A percentile compares a stretch with the other conserved stretches of the same genome.
Conservation (phyloP, 768 basidiomycete genomes). For the Tephrocybe sp. region DNA sequence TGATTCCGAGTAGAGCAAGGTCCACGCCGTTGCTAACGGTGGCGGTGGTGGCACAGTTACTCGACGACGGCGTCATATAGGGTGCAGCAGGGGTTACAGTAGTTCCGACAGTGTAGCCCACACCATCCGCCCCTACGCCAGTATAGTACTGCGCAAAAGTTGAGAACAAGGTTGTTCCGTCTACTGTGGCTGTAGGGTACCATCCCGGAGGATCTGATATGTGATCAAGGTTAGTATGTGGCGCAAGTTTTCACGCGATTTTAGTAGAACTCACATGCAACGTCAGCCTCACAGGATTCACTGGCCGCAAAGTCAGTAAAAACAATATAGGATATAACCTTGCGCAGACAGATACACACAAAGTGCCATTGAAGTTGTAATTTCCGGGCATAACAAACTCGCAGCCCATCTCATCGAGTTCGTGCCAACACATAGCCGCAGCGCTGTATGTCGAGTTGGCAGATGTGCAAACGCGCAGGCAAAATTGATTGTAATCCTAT, state of each 20-base stretch:
- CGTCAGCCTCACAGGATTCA: conserved; percentile 43
- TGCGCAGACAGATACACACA: too few relatives aligned
- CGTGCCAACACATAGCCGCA: conserved; percentile 44
- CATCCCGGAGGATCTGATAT: conserved; percentile 42
- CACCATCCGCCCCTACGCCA: conserved; percentile 28
- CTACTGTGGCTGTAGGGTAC: conserved; percentile 40
- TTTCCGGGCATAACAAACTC: conserved; percentile 48
- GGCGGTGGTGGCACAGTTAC: conserved; percentile 37
- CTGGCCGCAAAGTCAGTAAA: too few relatives aligned
- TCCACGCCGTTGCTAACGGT: conserved; percentile 39
- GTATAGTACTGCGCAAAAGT: conserved; percentile 46
- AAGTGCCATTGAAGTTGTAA: conserved; percentile 41
- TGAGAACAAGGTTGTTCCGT: conserved; percentile 38
- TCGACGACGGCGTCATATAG: conserved; percentile 36
- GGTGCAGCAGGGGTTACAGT: conserved; percentile 35
- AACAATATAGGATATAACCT: too few relatives aligned
- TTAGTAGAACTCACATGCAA: conserved; percentile 32
- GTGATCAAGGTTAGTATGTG: background rate
- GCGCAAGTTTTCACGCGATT: background rate
- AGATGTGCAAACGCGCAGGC: conserved; percentile 41
- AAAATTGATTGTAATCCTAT: conserved; percentile 37
- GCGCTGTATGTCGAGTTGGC: conserved; percentile 44
- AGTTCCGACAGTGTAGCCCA: conserved; percentile 40
- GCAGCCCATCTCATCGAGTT: conserved; percentile 47
- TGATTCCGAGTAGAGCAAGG: conserved; percentile 26